Conservation (phyloP, 805 yeast genomes). For the Saccharomycopsis capsularis region DNA sequence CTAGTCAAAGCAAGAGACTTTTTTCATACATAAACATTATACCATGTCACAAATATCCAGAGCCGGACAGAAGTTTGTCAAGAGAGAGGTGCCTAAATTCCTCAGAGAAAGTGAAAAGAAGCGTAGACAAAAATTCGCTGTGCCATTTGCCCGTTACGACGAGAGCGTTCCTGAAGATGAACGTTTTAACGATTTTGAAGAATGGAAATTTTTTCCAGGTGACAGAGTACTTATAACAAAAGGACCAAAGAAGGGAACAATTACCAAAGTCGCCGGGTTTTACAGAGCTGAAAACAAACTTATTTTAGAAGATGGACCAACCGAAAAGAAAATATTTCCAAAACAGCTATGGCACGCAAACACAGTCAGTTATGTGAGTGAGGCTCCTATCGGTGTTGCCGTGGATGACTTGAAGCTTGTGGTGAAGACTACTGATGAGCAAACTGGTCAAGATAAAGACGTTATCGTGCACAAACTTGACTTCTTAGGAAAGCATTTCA, state of each 20-base stretch:
- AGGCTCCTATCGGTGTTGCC: slow-evolving; percentile 58
- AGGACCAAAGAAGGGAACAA: slow-evolving; percentile 69
- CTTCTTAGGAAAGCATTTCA: slow-evolving; percentile 65
- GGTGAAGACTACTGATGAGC: slow-evolving; percentile 63
- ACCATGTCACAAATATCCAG: neutral
- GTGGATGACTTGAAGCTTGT: slow-evolving; percentile 63
- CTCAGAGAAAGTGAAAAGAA: too few relatives aligned
- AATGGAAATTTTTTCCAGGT: slow-evolving; percentile 63
- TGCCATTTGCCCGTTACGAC: neutral
- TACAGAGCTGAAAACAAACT: slow-evolving; percentile 56
- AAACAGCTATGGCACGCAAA: slow-evolving; percentile 64
- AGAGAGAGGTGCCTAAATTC: too few relatives aligned
- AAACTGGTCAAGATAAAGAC: slow-evolving; percentile 51
- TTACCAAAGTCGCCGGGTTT: slow-evolving; percentile 59
- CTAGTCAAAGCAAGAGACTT: too few relatives aligned
- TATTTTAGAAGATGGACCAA: slow-evolving; percentile 61
- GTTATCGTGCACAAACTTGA: slow-evolving; percentile 74
- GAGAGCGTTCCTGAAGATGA: slow-evolving; percentile 22
- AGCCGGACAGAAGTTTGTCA: too few relatives aligned
- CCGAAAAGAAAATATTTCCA: slow-evolving; percentile 60
- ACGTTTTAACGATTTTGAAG: slow-evolving; percentile 37
- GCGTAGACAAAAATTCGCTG: neutral
- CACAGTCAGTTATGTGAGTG: slow-evolving; percentile 63
- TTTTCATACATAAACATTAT: too few relatives aligned
- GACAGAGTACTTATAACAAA: slow-evolving; percentile 67